Percentiles rank a stretch among this genome's conserved stretches.
These are phyloP conservation scores for Hymenoscyphus albidus DNA, from an alignment of 2,329 filamentous ascomycete genomes.

Conservation along the genomic window DNA sequence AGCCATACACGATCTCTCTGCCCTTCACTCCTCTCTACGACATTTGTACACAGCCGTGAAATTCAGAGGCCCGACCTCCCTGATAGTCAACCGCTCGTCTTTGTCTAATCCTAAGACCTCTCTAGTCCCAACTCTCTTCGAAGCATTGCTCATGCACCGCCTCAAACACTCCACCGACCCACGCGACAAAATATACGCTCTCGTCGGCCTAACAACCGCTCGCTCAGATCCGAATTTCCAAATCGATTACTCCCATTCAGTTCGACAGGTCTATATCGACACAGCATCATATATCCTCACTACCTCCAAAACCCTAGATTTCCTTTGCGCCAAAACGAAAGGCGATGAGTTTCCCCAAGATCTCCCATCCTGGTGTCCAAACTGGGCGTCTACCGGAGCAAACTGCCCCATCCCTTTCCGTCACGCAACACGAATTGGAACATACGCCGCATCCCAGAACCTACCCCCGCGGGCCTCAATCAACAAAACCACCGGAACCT, in stretches of 20 bases:
- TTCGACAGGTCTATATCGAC: constrained; percentile 6
- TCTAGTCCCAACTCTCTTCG: not conserved
- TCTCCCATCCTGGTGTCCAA: constrained; percentile 7
- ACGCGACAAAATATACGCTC: constrained; percentile 11
- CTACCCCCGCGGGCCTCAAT: not conserved
- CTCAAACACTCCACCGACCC: constrained; percentile 6
- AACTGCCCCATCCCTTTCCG: not conserved
- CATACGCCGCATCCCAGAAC: not conserved
- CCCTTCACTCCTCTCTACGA: not conserved
- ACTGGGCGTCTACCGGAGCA: constrained; percentile 1
- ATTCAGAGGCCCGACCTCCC: not conserved
- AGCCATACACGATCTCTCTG: not conserved
- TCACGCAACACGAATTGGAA: not conserved
- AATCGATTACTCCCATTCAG: constrained; percentile 9
- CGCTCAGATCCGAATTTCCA: not conserved
- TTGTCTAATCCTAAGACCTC: not conserved
- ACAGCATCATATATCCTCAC: constrained; percentile 6
- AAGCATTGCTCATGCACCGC: not conserved
- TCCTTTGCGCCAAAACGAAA: not conserved
- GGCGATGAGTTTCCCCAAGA: not conserved
- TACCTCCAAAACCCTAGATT: not conserved
- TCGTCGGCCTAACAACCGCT: constrained; percentile 11
- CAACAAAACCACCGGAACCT: not conserved
- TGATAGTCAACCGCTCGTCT: not conserved
- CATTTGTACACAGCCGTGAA: not conserved